These are phyloP conservation scores for Aspergillus neoniger DNA, from an alignment of 2,329 filamentous ascomycete species.

Conservation along the genomic window DNA sequence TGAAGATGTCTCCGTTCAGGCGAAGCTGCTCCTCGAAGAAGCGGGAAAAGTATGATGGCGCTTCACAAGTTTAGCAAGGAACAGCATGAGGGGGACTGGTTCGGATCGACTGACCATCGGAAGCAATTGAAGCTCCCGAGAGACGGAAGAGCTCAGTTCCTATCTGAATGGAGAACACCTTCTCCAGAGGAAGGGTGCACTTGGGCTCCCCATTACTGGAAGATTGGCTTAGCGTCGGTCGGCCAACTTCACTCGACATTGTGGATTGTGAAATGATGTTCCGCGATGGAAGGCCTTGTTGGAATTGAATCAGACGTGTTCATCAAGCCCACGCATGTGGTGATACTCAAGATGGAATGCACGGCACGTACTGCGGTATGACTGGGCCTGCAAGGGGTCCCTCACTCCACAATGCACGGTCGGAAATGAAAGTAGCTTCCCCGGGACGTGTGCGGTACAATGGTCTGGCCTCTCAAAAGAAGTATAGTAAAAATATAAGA, in stretches of 20 bases:
- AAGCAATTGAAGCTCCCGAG: slow-evolving; percentile 69
- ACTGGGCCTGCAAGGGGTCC: background rate
- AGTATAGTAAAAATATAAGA: background rate
- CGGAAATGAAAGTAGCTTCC: background rate
- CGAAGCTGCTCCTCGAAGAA: slow-evolving; percentile 86
- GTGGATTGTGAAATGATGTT: background rate
- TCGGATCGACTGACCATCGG: slow-evolving; percentile 61
- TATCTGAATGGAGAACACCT: slow-evolving; percentile 71
- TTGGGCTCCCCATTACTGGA: slow-evolving; percentile 3
- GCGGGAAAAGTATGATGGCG: slow-evolving; percentile 93
- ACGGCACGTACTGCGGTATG: background rate
- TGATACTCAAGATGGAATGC: background rate
- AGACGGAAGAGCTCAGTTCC: slow-evolving; percentile 68
- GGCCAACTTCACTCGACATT: background rate
- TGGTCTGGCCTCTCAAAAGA: background rate
- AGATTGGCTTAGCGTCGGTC: background rate
- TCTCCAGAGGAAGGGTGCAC: slow-evolving; percentile 54
- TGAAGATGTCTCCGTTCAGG: slow-evolving; percentile 58
- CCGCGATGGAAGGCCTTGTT: background rate
- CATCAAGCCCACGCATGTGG: background rate
- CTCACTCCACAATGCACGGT: background rate
- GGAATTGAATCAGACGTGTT: background rate
- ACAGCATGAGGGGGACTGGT: background rate
- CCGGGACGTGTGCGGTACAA: background rate
- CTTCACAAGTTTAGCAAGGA: slow-evolving; percentile 60